Conservation (phyloP, 352 stramenopile species). For the Phytopythium vexans region DNA sequence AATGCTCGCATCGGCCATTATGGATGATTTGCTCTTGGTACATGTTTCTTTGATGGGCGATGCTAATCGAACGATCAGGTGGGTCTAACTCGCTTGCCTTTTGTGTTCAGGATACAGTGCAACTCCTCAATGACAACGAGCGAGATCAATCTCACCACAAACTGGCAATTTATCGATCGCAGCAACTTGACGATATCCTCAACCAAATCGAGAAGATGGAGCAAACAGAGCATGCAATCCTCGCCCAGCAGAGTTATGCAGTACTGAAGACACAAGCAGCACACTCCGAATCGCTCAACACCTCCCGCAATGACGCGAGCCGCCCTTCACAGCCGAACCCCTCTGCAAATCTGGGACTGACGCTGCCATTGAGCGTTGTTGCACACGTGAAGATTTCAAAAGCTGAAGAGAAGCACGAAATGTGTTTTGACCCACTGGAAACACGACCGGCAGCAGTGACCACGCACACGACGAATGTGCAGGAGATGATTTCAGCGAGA, state of each 20-base stretch:
- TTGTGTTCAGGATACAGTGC: conserved; percentile 42
- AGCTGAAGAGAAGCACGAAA: not conserved
- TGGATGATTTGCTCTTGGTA: conserved; percentile 67
- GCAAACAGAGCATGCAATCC: conserved; percentile 22
- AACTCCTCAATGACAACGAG: conserved; percentile 59
- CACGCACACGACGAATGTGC: too few relatives aligned
- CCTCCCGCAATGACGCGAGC: not conserved
- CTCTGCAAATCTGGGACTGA: conserved; percentile 22
- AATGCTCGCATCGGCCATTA: conserved; percentile 42
- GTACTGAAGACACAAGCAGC: not conserved
- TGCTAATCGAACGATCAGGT: not conserved
- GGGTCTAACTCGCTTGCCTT: conserved; percentile 1
- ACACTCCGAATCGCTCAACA: conserved; percentile 12
- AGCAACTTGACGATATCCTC: conserved; percentile 51
- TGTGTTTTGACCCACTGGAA: not conserved
- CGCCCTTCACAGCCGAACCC: not conserved
- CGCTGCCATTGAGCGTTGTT: conserved; percentile 15
- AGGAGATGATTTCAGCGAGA: too few relatives aligned
- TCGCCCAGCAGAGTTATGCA: conserved; percentile 33
- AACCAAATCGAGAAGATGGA: conserved; percentile 46
- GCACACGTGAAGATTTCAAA: too few relatives aligned
- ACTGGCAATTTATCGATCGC: conserved; percentile 18
- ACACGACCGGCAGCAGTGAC: too few relatives aligned
- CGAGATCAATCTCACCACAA: conserved; percentile 20
- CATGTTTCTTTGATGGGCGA: not conserved